Conservation (phyloP, 1,284 basidiomycete genomes). For the Taiwanofungus camphoratus region DNA sequence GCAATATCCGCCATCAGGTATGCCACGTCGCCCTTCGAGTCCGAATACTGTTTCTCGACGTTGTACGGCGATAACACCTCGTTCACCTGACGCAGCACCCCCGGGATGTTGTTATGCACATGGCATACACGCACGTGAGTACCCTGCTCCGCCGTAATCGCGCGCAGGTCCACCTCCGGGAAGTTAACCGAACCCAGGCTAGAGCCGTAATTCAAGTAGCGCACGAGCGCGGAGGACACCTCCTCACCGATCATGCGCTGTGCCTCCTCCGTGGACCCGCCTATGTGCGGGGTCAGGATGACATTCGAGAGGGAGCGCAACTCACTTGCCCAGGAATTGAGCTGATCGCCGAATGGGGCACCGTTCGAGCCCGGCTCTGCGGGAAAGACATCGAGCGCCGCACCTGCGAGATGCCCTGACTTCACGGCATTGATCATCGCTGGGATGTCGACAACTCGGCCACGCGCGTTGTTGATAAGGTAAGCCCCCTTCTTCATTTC, state of each 20-base stretch:
- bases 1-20: conserved; percentile 97
- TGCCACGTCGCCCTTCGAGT: conserved; percentile 92
- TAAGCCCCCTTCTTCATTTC: conserved; percentile 95
- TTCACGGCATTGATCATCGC: conserved; percentile 82
- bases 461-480: conserved; percentile 97
- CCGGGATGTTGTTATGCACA: conserved; percentile 96
- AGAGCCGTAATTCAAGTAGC: conserved; percentile 92
- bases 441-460: conserved; percentile 91
- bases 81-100: conserved; percentile 95
- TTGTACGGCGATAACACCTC: conserved; percentile 91
- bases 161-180: conserved; percentile 95
- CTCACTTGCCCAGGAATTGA: conserved; percentile 77
- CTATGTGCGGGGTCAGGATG: conserved; percentile 97
- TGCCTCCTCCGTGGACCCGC: conserved; percentile 98
- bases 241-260: conserved; percentile 97
- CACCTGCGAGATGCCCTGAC: conserved; percentile 86
- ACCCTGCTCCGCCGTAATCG: conserved; percentile 80
- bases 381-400: conserved; percentile 95
- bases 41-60: conserved; percentile 98
- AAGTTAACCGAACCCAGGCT: conserved; percentile 96
- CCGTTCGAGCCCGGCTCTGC: conserved; percentile 91
- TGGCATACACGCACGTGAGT: conserved; percentile 85
- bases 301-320: conserved; percentile 80
- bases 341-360: conserved; percentile 75
- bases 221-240: conserved; percentile 79